These are phyloP conservation scores for Silene vulgaris DNA, from an alignment of 179 eudicot species.

Conservation along the genomic window DNA sequence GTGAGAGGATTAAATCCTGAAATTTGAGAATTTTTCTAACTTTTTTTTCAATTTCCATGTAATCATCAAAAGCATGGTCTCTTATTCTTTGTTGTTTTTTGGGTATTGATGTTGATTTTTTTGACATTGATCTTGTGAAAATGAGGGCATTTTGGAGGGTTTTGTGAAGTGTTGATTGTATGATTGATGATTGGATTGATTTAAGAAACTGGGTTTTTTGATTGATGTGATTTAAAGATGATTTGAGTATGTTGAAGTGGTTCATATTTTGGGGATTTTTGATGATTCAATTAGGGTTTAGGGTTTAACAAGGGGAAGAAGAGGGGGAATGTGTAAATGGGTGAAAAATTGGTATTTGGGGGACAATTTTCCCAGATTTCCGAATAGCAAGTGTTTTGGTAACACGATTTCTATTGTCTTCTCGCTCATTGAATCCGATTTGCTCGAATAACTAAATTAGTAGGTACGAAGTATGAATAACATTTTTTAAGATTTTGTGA, in stretches of 20 bases:
- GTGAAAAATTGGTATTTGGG: no score
- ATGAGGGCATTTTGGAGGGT: conserved; percentile 14
- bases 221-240: conserved; percentile 7
- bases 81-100: conserved; percentile 32
- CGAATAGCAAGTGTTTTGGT: no score
- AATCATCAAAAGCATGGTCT: conserved; percentile 42
- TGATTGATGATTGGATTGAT: conserved; percentile 22
- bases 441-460: no score
- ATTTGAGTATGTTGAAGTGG: conserved; percentile 20
- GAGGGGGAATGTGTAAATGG: not conserved
- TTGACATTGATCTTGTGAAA: conserved; percentile 35
- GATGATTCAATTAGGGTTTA: conserved; percentile 28
- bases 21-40: conserved; percentile 40
- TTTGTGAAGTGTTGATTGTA: not conserved
- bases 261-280: conserved; percentile 23
- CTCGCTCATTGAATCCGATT: no score
- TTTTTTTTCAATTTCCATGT: conserved; percentile 50
- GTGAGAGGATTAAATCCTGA: conserved; percentile 38
- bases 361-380: no score
- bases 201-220: conserved; percentile 10
- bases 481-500: no score
- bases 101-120: conserved; percentile 42
- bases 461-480: no score
- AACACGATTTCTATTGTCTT: no score
- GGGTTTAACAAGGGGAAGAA: conserved; percentile 24